phyloP scores from a whole-genome alignment of 108 stramenopile species.

The Cyclostephanos tholiformis region DNA sequence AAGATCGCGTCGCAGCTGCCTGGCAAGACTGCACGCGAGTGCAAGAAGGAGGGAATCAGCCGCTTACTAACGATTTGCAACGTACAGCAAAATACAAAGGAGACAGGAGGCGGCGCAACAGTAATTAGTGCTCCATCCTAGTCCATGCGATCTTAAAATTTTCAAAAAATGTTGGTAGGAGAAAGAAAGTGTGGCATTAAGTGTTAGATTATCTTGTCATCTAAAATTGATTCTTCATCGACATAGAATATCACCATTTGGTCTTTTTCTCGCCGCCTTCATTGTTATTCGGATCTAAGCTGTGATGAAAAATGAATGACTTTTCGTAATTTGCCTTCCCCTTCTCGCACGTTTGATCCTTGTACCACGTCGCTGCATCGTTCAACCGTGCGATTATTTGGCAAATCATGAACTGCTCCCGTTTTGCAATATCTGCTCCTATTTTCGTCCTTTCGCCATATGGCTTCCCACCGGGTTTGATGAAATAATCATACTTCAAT shows the following conservation, averaged over 20 bases:
- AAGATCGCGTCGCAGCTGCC: no score
- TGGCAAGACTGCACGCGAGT: no score
- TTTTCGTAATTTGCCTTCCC: conserved; percentile 64
- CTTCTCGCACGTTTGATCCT: conserved; percentile 69
- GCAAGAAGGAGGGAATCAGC: no score
- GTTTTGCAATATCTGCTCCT: conserved; percentile 43
- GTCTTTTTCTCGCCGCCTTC: conserved; percentile 43
- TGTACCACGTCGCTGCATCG: conserved; percentile 73
- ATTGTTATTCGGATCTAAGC: conserved; percentile 50
- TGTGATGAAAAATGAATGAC: conserved; percentile 60
- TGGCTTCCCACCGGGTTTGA: conserved; percentile 50
- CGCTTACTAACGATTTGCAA: no score
- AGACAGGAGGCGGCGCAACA: no score
- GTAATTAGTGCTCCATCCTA: no score
- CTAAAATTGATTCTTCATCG: background rate
- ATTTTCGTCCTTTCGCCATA: conserved; percentile 38
- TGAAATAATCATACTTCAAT: conserved; percentile 50
- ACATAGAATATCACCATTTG: conserved; percentile 18
- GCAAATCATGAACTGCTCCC: conserved; percentile 75
- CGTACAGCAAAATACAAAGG: no score
- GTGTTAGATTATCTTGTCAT: no score
- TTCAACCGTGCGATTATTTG: conserved; percentile 68
- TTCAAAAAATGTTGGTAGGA: no score
- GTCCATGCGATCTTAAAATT: no score
- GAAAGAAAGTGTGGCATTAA: no score